Evolutionary conservation across 2,329 filamentous ascomycete species (phyloP).

Genomic region (Phialophora macrospora): DNA sequence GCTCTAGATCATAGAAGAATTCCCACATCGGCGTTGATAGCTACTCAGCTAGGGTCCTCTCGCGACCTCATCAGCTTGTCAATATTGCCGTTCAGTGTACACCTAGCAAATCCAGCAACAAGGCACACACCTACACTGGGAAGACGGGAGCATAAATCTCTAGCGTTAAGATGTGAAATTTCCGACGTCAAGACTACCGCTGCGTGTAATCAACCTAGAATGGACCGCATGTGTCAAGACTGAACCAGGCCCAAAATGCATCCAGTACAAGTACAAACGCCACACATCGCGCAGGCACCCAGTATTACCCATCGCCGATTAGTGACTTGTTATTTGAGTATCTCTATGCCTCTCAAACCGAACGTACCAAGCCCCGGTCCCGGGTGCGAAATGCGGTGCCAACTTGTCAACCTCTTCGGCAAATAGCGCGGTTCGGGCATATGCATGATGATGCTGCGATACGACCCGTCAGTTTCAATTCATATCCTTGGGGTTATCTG

Average conservation of each 20-base stretch:
- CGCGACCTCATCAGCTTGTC: neutral
- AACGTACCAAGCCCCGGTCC: conserved; percentile 26
- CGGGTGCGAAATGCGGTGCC: conserved; percentile 22
- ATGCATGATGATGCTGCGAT: conserved; percentile 19
- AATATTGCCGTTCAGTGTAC: neutral
- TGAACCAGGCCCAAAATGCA: too few relatives aligned
- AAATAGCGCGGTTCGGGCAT: conserved; percentile 17
- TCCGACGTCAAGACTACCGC: too few relatives aligned
- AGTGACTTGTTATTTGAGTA: too few relatives aligned
- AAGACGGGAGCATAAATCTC: too few relatives aligned
- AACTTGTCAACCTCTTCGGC: conserved; percentile 26
- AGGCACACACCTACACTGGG: too few relatives aligned
- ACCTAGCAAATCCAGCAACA: too few relatives aligned
- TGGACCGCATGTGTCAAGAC: too few relatives aligned
- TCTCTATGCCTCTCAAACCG: conserved; percentile 10
- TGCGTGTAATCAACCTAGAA: too few relatives aligned
- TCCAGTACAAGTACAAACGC: too few relatives aligned
- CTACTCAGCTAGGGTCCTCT: neutral
- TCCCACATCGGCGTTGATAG: neutral
- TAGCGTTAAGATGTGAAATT: too few relatives aligned
- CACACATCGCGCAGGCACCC: too few relatives aligned
- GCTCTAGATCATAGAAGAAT: neutral
- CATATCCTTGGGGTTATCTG: neutral
- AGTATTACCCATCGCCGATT: too few relatives aligned
- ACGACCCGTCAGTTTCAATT: neutral